Base-by-base conservation (phyloP, 2,329 filamentous ascomycete genomes). In the Colletotrichum tropicale region DNA sequence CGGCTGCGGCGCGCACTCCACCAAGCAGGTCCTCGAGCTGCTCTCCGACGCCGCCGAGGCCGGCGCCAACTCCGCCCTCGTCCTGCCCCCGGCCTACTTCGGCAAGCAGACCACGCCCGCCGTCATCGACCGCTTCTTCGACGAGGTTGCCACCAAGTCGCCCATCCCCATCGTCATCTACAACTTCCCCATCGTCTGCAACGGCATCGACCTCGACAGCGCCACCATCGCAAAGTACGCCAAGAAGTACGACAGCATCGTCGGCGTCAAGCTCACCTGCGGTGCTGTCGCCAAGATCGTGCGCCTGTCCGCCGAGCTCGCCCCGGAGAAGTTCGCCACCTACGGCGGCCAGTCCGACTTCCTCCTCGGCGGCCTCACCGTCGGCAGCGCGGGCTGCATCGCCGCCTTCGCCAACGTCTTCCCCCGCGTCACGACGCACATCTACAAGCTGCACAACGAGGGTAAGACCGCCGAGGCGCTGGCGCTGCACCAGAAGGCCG, bases 291-390 rank as follows among this genome's bases (percentile, higher is more conserved):
- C 92, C 74, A 95, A 95, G 83, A 89, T 95, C 66, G 91, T 91
- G 5, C 88, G 93, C 8, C 88, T 95, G 5, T 81, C 84, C 8
- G 87, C 86, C 16, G 82, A 86, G 76, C 84, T 94, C 72, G 82
- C 88, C 0, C 82, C 88, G 0, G 87, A 90, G 5, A 82, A 87
- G 13, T 96, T 96, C 80, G 90, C 92, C 2, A 90, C 92, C 1
- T 95, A 91, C 80, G 93, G 93, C 2, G 94, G 94, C 1, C 93
- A 95, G 84, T 91, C 91, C 2, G 94, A 96, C 80, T 95, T 94
- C 81, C 82, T 95, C 26, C 85, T 94, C 66, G 91, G 90, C 5
- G 91, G 90, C 0, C 82, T 94, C 32, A 88, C 88, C 2, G 88
- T 89, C 6, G 92, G 92, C 16, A 90, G 88, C 30, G 87, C 88